Evolutionary conservation across 1,139 yeast genomes (phyloP).

Genomic region (Pichia sp.): DNA sequence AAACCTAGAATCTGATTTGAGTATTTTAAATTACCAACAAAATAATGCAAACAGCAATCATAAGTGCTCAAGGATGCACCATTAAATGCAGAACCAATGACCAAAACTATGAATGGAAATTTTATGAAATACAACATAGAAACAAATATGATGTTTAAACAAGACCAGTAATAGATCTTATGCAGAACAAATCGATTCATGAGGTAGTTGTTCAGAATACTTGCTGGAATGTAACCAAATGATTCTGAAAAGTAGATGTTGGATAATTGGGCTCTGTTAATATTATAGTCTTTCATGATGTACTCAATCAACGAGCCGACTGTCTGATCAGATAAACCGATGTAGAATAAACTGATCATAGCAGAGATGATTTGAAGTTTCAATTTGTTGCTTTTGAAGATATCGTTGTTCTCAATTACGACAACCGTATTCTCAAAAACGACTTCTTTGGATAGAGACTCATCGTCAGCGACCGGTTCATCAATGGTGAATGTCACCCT

Average conservation of each 20-base stretch:
- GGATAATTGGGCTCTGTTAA: conserved; percentile 40
- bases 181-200: conserved; percentile 31
- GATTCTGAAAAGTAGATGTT: conserved; percentile 35
- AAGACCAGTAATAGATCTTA: conserved; percentile 26
- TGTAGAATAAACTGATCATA: conserved; percentile 39
- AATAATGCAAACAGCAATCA: conserved; percentile 60
- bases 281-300: conserved; percentile 42
- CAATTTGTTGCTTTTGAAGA: conserved; percentile 30
- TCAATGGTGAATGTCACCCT: too few species aligned
- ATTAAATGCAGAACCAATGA: conserved; percentile 38
- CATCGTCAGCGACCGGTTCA: too few species aligned
- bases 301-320: conserved; percentile 56
- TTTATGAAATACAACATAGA: conserved; percentile 23
- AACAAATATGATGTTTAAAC: conserved; percentile 19
- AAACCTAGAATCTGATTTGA: conserved; percentile 65
- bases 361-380: conserved; percentile 43
- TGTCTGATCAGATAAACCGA: conserved; percentile 59
- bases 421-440: conserved; percentile 25
- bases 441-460: too few species aligned
- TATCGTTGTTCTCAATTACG: conserved; percentile 39
- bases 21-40: conserved; percentile 55
- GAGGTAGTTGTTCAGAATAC: conserved; percentile 31
- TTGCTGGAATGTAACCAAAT: conserved; percentile 36
- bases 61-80: conserved; percentile 63
- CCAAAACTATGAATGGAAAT: conserved; percentile 41